Evolutionary conservation across 208 protist genomes (phyloP).

Genomic region (Angomonas ambiguus): DNA sequence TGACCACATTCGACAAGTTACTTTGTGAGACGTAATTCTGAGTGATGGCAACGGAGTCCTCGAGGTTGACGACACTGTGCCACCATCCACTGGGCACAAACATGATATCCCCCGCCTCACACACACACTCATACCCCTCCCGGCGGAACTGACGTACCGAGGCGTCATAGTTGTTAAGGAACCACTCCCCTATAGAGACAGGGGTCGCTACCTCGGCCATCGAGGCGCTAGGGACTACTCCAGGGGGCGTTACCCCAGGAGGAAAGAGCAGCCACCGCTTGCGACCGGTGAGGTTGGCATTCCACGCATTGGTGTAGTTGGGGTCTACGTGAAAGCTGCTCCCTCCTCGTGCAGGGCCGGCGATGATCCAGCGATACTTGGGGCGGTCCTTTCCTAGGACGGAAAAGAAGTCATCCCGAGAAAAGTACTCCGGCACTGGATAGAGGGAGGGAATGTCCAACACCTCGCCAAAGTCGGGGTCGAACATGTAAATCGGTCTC

Average conservation of each 20-base stretch:
- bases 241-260: constrained; percentile 56
- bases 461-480: constrained; percentile 70
- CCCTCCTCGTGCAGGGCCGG: constrained; percentile 71
- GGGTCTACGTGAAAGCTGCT: constrained; percentile 90
- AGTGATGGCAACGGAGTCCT: constrained; percentile 82
- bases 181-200: constrained; percentile 87
- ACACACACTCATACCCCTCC: constrained; percentile 79
- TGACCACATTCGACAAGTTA: constrained; percentile 72
- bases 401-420: constrained; percentile 80
- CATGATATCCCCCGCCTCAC: constrained; percentile 85
- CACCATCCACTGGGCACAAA: constrained; percentile 90
- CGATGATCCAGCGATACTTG: constrained; percentile 88
- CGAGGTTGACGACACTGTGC: constrained; percentile 89
- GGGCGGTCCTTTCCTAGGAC: constrained; percentile 58
- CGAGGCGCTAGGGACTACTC: constrained; percentile 71
- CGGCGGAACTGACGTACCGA: constrained; percentile 51
- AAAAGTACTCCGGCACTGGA: constrained; percentile 78
- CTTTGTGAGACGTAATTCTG: constrained; percentile 87
- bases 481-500: constrained; percentile 90
- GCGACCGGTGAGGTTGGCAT: constrained; percentile 80
- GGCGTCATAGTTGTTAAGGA: constrained; percentile 83
- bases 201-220: constrained; percentile 85
- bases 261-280: constrained; percentile 90
- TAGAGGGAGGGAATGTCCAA: constrained; percentile 60
- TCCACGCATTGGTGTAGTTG: constrained; percentile 88